A percentile compares a stretch with the other conserved stretches of the same genome.
phyloP scores from a whole-genome alignment of 1,284 basidiomycete genomes.

The Naganishia liquefaciens region DNA sequence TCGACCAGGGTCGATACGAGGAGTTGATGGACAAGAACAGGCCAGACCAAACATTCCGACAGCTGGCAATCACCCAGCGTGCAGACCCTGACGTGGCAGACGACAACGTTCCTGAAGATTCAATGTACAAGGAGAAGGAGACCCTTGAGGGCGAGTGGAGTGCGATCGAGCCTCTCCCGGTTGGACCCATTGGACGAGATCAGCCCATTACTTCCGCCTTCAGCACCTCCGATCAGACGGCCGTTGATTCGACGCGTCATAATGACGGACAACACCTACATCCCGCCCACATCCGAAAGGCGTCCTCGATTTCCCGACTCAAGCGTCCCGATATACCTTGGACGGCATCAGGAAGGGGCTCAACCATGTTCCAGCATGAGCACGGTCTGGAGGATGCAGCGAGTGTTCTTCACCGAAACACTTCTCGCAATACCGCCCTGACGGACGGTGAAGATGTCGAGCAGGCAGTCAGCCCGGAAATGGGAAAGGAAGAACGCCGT shows the following conservation, averaged over 20 bases:
- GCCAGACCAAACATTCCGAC: conserved; percentile 40
- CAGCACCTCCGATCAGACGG: conserved; percentile 15
- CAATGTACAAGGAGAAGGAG: conserved; percentile 15
- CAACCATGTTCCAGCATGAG: conserved; percentile 26
- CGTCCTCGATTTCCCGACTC: conserved; percentile 3
- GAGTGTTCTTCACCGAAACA: background rate
- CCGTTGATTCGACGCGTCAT: background rate
- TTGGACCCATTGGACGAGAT: conserved; percentile 5
- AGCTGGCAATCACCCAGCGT: conserved; percentile 36
- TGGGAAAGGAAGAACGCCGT: conserved; percentile 20
- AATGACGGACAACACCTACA: background rate
- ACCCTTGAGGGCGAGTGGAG: background rate
- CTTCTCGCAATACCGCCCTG: background rate
- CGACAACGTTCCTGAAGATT: conserved; percentile 18
- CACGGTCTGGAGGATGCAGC: conserved; percentile 2
- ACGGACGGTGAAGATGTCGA: conserved; percentile 10
- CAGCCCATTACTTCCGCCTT: conserved; percentile 8
- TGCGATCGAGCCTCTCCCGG: background rate
- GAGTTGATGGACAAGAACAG: conserved; percentile 43
- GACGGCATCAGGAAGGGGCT: conserved; percentile 11
- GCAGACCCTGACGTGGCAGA: conserved; percentile 13
- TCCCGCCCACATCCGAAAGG: conserved; percentile 4
- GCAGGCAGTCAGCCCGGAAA: conserved; percentile 15
- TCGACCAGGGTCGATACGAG: conserved; percentile 54
- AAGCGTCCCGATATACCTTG: conserved; percentile 18